Percentiles rank a stretch among this genome's conserved stretches.
These are phyloP conservation scores for Suillus luteus DNA, from an alignment of 768 basidiomycete genomes.

Conservation along the genomic window DNA sequence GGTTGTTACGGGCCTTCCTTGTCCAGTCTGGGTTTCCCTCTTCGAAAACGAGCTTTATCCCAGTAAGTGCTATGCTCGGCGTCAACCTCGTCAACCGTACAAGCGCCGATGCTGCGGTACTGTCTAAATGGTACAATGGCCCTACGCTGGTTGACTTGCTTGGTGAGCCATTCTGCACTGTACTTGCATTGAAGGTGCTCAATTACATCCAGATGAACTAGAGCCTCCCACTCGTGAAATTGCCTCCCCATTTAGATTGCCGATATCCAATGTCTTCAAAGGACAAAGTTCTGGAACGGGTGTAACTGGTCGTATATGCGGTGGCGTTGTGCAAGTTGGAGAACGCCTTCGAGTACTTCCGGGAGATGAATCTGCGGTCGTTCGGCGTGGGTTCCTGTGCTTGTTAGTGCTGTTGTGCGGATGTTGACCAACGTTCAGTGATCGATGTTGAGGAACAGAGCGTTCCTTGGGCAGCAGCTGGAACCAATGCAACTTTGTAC, in stretches of 20 bases:
- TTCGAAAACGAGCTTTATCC: conserved; percentile 80
- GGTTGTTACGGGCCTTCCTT: conserved; percentile 76
- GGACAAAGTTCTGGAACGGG: conserved; percentile 77
- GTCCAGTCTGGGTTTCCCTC: conserved; percentile 83
- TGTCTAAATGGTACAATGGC: conserved; percentile 81
- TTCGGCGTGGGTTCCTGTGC: conserved; percentile 54
- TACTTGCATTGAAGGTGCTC: conserved; percentile 2
- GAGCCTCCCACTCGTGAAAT: conserved; percentile 83
- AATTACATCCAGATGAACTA: conserved; percentile 59
- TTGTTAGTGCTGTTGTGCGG: background rate
- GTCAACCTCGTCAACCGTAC: conserved; percentile 70
- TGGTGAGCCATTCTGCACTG: conserved; percentile 46
- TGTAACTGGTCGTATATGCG: conserved; percentile 81
- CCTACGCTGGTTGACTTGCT: conserved; percentile 82
- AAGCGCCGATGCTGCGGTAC: conserved; percentile 44
- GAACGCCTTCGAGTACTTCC: conserved; percentile 86
- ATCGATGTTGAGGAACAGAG: conserved; percentile 82
- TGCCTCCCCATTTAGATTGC: conserved; percentile 75
- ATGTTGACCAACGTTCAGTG: conserved; percentile 44
- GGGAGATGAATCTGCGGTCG: conserved; percentile 85
- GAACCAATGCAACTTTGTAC: conserved; percentile 85
- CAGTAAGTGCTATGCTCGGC: conserved; percentile 88
- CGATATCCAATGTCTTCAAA: conserved; percentile 94
- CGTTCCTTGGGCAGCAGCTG: conserved; percentile 87
- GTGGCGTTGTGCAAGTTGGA: conserved; percentile 90